Evolutionary conservation across 805 yeast genomes (phyloP).

Genomic region (Candida boidinii): DNA sequence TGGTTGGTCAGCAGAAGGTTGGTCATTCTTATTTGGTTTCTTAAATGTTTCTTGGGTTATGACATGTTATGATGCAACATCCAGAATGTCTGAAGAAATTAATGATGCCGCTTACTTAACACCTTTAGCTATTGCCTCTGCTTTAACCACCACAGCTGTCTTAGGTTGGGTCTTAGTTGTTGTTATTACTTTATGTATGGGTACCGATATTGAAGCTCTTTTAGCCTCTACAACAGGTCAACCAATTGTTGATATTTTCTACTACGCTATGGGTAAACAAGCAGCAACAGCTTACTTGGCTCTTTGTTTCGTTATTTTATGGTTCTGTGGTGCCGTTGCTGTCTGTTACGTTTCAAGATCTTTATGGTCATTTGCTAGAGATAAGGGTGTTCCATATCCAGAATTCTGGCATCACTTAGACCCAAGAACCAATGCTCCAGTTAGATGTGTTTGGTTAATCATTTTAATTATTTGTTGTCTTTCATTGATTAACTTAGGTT

Average conservation of each 20-base stretch:
- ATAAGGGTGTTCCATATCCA: constrained; percentile 41
- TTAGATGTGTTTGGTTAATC: constrained; percentile 35
- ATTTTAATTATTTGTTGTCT: constrained; percentile 33
- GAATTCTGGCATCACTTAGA: constrained; percentile 32
- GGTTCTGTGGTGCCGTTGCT: constrained; percentile 46
- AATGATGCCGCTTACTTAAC: constrained; percentile 44
- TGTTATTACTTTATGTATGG: constrained; percentile 38
- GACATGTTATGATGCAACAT: constrained; percentile 48
- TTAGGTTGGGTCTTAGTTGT: constrained; percentile 42
- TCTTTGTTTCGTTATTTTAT: constrained; percentile 39
- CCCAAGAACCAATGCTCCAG: constrained; percentile 33
- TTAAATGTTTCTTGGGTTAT: constrained; percentile 52
- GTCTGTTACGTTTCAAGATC: constrained; percentile 42
- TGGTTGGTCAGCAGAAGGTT: constrained; percentile 45
- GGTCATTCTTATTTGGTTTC: constrained; percentile 51
- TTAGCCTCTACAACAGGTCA: constrained; percentile 32
- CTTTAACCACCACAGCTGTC: constrained; percentile 39
- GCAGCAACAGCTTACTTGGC: constrained; percentile 46
- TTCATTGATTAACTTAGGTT: constrained; percentile 34
- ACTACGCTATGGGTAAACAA: constrained; percentile 41
- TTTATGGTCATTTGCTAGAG: constrained; percentile 50
- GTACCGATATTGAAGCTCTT: constrained; percentile 27
- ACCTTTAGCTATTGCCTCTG: constrained; percentile 51
- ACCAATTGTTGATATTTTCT: constrained; percentile 44
- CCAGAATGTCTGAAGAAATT: constrained; percentile 49